Base-by-base conservation (phyloP, 2,329 filamentous ascomycete species). In the Trichoderma pleuroti region DNA sequence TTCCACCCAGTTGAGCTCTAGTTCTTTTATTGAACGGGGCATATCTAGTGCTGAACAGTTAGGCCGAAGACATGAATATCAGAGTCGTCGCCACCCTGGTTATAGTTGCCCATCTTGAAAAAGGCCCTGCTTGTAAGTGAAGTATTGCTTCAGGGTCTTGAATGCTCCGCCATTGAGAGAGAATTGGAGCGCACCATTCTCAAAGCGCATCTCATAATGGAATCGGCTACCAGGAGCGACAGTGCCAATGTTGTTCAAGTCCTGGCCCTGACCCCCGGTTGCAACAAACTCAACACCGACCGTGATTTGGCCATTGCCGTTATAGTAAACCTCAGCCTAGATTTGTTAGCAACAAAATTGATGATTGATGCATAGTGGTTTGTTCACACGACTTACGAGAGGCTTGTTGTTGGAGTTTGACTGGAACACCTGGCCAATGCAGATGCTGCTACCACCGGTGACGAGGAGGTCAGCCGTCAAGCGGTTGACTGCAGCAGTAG, bases 401-500 rank as follows among this genome's bases (percentile, higher is more conserved):
- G 57, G 57, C 57, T 60, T 60, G 57, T 60, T 60, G 57, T 60
- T 60, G 32, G 57, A 60, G 57, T 60, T 60, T 39, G 57, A 60
- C 57, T 60, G 57, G 57, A 60, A 60, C 57, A 60, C 57, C 57
- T 60, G 57, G 57, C 57, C 57, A 60, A 60, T 60, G 57, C 57
- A 60, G 8, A 60, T 60, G 32, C 57, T 60, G 57, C 57, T 60
- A 24, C 57, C 57, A 26, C 7, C 1, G 7, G 57, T 60, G 57
- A 80, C 77, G 39, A 74, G 70, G 7, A 83, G 73, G n/a, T 34
- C 34, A 30, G 42, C 42, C 42, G 42, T 49, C n/a, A 49, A 4
- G 42, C 42, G 42, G 42, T 49, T 49, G 42, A 16, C 70, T 2
- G 71, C 64, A 18, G 72, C 74, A 11, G 75, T 78, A 9, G 81